Conservation (phyloP, 768 basidiomycete species). For the Tricholoma saponaceum region DNA sequence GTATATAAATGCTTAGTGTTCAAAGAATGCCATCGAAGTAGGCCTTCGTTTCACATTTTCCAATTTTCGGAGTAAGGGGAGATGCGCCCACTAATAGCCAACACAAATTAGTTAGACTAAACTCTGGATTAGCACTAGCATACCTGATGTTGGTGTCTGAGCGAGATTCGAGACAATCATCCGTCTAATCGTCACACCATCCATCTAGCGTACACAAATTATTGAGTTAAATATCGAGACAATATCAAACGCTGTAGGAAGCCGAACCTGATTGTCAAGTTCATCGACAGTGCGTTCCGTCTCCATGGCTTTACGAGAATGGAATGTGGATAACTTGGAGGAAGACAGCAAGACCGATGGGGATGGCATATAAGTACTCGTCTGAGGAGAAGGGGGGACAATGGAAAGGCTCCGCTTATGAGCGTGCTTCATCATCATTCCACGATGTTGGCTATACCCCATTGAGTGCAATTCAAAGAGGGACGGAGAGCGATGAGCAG, state of each 20-base stretch:
- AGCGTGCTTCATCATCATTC: constrained; percentile 10
- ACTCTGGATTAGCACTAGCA: background rate
- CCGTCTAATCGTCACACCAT: constrained; percentile 28
- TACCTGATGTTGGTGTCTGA: constrained; percentile 12
- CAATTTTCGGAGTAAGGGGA: background rate
- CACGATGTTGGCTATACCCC: constrained; percentile 11
- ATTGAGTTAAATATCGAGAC: background rate
- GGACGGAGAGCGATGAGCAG: constrained; percentile 24
- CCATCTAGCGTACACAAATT: constrained; percentile 13
- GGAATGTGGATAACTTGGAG: background rate
- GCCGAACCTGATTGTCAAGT: background rate
- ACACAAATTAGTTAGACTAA: background rate
- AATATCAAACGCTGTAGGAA: background rate
- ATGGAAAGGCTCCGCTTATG: constrained; percentile 12
- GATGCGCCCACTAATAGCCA: background rate
- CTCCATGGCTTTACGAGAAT: background rate
- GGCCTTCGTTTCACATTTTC: constrained; percentile 11
- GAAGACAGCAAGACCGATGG: constrained; percentile 1
- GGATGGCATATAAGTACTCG: constrained; percentile 5
- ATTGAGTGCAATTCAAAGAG: constrained; percentile 26
- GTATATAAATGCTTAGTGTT: no score
- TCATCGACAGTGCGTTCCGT: background rate
- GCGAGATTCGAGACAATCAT: constrained; percentile 34
- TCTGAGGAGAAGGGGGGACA: constrained; percentile 14
- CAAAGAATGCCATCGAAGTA: constrained; percentile 20